A percentile compares a stretch with the other conserved stretches of the same genome.
These are phyloP conservation scores for Ambrosia hybrid DNA, from an alignment of 140 eudicot genomes.

Conservation along the genomic window DNA sequence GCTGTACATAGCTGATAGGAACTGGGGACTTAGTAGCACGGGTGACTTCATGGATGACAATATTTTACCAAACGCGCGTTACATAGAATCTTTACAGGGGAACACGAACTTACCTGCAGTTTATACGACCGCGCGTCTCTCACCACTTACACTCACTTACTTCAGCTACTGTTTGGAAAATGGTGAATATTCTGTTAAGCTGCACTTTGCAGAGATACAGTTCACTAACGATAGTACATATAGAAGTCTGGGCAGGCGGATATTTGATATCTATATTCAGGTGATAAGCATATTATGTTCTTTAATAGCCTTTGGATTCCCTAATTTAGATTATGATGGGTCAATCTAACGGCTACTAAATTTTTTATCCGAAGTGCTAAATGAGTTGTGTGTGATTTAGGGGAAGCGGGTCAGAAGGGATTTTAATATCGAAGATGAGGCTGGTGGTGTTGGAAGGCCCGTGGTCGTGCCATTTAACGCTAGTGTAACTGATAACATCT, in stretches of 20 bases:
- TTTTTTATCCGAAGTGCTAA: too few relatives aligned
- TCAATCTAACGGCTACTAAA: neutral
- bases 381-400: too few relatives aligned
- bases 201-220: constrained; percentile 74
- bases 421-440: constrained; percentile 70
- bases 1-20: constrained; percentile 32
- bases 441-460: constrained; percentile 54
- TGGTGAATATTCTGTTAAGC: constrained; percentile 68
- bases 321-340: neutral
- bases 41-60: constrained; percentile 93
- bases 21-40: constrained; percentile 88
- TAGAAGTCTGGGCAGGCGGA: constrained; percentile 65
- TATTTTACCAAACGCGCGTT: constrained; percentile 53
- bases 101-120: constrained; percentile 45
- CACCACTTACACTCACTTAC: constrained; percentile 82
- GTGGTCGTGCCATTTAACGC: constrained; percentile 48
- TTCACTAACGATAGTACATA: constrained; percentile 64
- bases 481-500: constrained; percentile 54
- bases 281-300: constrained; percentile 22
- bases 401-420: constrained; percentile 21
- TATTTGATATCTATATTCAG: constrained; percentile 87
- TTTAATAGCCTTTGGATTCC: neutral
- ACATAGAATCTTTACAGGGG: constrained; percentile 25
- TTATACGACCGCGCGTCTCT: constrained; percentile 70
- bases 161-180: constrained; percentile 82